A percentile compares a stretch with the other conserved stretches of the same genome.
Conservation (phyloP, 768 basidiomycete genomes). For the Phlegmacium glaucopus region DNA sequence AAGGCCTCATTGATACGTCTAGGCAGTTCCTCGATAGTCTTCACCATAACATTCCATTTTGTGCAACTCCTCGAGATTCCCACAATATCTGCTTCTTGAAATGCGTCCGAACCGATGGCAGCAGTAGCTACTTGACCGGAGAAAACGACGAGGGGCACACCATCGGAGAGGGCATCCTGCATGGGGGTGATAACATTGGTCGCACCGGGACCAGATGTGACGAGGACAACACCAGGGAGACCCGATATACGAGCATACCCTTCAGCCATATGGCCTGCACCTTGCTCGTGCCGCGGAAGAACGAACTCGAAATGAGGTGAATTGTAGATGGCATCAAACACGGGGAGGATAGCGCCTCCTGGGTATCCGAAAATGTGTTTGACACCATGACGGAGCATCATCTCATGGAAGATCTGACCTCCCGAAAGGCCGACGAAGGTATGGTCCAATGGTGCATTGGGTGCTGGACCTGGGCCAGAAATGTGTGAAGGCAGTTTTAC, state of each 20-base stretch:
- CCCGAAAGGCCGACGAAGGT: conserved; percentile 94
- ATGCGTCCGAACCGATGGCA: conserved; percentile 98
- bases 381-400: conserved; percentile 97
- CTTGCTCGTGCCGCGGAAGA: conserved; percentile 95
- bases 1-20: conserved; percentile 98
- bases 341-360: conserved; percentile 96
- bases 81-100: conserved; percentile 97
- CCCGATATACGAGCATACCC: conserved; percentile 98
- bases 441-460: conserved; percentile 60
- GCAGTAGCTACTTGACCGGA: conserved; percentile 98
- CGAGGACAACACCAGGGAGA: conserved; percentile 95
- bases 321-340: conserved; percentile 99
- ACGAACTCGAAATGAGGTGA: conserved; percentile 94
- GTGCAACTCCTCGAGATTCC: conserved; percentile 97
- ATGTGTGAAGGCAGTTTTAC: conserved; percentile 30
- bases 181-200: conserved; percentile 98
- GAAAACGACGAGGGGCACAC: conserved; percentile 93
- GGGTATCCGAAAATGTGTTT: conserved; percentile 98
- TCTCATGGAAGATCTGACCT: conserved; percentile 98
- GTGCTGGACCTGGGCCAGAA: conserved; percentile 35
- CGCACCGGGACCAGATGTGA: conserved; percentile 96
- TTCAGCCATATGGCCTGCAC: conserved; percentile 98
- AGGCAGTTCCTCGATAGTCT: conserved; percentile 92
- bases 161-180: conserved; percentile 96
- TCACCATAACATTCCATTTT: conserved; percentile 99